Conservation (phyloP, 352 stramenopile species). For the Peronospora belbahrii region DNA sequence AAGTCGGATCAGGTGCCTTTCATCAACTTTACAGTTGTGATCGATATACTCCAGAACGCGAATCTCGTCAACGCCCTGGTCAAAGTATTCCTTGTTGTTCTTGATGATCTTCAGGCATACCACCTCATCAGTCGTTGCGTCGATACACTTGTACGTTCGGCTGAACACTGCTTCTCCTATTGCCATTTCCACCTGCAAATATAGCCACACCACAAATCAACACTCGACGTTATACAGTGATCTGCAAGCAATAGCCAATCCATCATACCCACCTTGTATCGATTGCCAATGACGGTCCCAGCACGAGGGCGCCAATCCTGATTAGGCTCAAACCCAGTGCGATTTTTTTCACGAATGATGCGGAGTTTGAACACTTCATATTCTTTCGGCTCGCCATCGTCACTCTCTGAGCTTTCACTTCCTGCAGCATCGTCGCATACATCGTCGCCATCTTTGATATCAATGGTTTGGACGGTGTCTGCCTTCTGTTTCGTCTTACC, state of each 20-base stretch:
- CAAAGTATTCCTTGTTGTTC: slow-evolving; percentile 99
- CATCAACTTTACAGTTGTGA: slow-evolving; percentile 79
- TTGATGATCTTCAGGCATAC: slow-evolving; percentile 99
- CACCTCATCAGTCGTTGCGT: slow-evolving; percentile 53
- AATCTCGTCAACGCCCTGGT: slow-evolving; percentile 89
- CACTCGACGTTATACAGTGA: not conserved
- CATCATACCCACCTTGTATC: slow-evolving; percentile 47
- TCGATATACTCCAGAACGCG: slow-evolving; percentile 65
- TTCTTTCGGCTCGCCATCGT: slow-evolving; percentile 35
- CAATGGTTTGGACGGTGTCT: slow-evolving; percentile 24
- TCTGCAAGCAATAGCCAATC: not conserved
- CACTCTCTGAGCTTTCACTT: slow-evolving; percentile 30
- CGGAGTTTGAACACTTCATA: slow-evolving; percentile 69
- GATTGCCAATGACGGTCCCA: slow-evolving; percentile 45
- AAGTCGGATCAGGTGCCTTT: slow-evolving; percentile 91
- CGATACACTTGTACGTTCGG: slow-evolving; percentile 70
- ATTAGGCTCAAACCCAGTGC: slow-evolving; percentile 75
- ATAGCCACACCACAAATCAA: slow-evolving; percentile 1
- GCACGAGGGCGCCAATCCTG: slow-evolving; percentile 61
- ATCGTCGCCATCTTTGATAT: slow-evolving; percentile 26
- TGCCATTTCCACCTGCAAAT: slow-evolving; percentile 46
- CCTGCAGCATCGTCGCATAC: slow-evolving; percentile 9
- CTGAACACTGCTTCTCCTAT: slow-evolving; percentile 83
- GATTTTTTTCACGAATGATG: slow-evolving; percentile 70
- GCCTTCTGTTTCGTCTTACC: slow-evolving; percentile 18